Conservation (phyloP, 2,329 filamentous ascomycete species). For the Nemania abortiva region DNA sequence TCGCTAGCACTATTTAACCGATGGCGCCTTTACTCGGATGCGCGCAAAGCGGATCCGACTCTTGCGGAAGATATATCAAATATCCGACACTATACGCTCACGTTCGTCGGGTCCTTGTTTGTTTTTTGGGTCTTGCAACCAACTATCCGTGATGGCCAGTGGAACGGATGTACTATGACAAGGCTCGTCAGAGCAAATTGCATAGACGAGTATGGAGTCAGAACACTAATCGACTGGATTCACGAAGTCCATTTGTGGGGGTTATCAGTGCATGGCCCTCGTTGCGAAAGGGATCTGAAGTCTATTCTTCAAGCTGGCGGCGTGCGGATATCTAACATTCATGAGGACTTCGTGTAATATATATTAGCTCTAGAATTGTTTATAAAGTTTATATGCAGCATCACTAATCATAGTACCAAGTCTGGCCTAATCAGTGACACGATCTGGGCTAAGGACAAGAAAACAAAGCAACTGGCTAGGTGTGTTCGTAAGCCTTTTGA, state of each 20-base stretch:
- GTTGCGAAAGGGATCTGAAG: constrained; percentile 3
- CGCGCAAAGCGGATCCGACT: background rate
- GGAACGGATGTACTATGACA: background rate
- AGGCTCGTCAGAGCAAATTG: background rate
- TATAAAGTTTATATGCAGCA: too few species aligned
- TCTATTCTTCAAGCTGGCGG: background rate
- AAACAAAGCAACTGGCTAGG: too few species aligned
- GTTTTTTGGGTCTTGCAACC: background rate
- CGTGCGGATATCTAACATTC: background rate
- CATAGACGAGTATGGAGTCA: background rate
- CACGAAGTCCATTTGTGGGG: constrained; percentile 6
- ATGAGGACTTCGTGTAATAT: background rate
- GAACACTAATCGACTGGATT: background rate
- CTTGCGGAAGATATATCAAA: constrained; percentile 1
- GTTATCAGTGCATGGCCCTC: background rate
- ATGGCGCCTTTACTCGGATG: constrained; percentile 3
- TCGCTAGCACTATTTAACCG: background rate
- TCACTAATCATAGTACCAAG: too few species aligned
- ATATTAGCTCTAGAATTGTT: too few species aligned
- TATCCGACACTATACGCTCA: background rate
- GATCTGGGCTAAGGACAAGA: too few species aligned
- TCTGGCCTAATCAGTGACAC: too few species aligned
- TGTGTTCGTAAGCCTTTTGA: too few species aligned
- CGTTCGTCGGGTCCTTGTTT: background rate
- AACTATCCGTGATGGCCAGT: background rate